Percentiles rank a stretch among this genome's conserved stretches.
Evolutionary conservation across 306 rosid genomes (phyloP).

Genomic region (Sesbania bispinosa): DNA sequence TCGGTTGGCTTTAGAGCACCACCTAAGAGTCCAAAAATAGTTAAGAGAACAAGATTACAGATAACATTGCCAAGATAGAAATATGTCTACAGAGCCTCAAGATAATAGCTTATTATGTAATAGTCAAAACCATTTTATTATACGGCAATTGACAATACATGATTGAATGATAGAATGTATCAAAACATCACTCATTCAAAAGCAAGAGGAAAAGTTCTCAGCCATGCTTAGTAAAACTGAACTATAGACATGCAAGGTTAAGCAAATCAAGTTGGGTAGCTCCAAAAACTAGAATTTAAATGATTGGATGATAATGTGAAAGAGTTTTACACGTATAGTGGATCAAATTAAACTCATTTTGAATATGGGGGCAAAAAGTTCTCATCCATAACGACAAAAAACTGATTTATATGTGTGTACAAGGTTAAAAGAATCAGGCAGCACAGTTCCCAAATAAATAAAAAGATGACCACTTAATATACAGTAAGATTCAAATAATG

Average conservation of each 20-base stretch:
- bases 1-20: conserved; percentile 99
- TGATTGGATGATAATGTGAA: not conserved
- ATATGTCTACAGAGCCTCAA: conserved; percentile 12
- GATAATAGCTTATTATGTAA: not conserved
- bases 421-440: not conserved
- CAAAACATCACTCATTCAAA: not conserved
- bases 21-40: conserved; percentile 48
- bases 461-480: conserved; percentile 13
- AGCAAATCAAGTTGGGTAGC: not conserved
- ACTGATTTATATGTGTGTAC: conserved; percentile 2
- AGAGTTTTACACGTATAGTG: not conserved
- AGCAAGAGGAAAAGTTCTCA: not conserved
- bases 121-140: not conserved
- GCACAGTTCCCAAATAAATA: not conserved
- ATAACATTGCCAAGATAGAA: conserved; percentile 1
- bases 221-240: conserved; percentile 4
- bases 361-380: not conserved
- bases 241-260: not conserved
- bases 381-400: conserved; percentile 3
- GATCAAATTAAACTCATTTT: not conserved
- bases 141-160: not conserved
- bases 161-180: not conserved
- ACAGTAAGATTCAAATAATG: conserved; percentile 15
- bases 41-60: conserved; percentile 21
- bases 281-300: not conserved